phyloP scores from a whole-genome alignment of 306 rosid genomes.

The Clitoria ternatea region DNA sequence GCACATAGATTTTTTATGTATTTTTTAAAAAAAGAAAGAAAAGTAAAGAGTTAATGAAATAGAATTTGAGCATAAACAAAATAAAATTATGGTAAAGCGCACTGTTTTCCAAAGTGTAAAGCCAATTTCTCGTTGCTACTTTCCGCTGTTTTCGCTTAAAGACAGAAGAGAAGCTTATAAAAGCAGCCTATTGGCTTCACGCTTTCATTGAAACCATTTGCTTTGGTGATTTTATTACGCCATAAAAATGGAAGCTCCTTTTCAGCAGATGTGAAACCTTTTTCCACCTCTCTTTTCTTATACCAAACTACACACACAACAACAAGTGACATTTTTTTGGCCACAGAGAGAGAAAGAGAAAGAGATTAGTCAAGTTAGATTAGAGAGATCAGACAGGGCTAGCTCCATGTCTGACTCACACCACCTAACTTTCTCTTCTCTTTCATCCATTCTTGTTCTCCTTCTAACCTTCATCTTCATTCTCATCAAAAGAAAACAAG shows the following conservation, averaged over 20 bases:
- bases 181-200: constrained; percentile 45
- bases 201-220: constrained; percentile 31
- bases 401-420: constrained; percentile 64
- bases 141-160: constrained; percentile 42
- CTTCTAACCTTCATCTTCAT: constrained; percentile 45
- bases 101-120: constrained; percentile 49
- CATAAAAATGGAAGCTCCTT: constrained; percentile 38
- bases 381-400: constrained; percentile 27
- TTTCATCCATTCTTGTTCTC: constrained; percentile 54
- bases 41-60: constrained; percentile 6
- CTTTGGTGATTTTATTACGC: constrained; percentile 27
- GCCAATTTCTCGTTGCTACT: constrained; percentile 44
- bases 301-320: not conserved
- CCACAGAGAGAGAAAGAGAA: constrained; percentile 5
- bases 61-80: constrained; percentile 16
- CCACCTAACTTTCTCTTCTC: constrained; percentile 44
- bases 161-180: constrained; percentile 47
- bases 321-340: constrained; percentile 1
- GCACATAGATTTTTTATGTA: not conserved
- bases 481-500: constrained; percentile 52
- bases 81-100: constrained; percentile 4
- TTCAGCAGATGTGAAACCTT: constrained; percentile 22
- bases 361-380: not conserved
- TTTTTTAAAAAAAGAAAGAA: not conserved
- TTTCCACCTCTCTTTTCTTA: constrained; percentile 13